Base-by-base conservation (phyloP, 805 yeast species). In the Wickerhamiella sorbophila region DNA sequence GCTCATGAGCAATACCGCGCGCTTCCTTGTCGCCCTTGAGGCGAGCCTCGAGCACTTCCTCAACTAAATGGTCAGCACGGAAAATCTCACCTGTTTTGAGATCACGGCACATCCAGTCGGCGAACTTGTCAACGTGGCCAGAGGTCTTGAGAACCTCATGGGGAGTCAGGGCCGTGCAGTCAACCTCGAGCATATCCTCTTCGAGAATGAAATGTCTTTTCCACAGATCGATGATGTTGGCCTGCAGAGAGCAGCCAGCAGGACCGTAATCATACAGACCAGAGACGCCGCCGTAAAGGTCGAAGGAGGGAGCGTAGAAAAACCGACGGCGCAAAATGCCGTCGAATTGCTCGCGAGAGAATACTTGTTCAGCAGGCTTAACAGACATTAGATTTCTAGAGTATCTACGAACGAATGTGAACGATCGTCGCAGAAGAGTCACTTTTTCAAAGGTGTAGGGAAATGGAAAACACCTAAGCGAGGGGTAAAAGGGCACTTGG, bases 101-200 rank as follows among this genome's bases (percentile, higher is more conserved):
- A 64, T 91, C 99, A 57, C 82, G 78, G 65, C 95, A 86, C 98
- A 91, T 91, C 95, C 95, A 91, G 64, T 91, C 99, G 51, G 96
- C 84, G 60, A 91, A 91, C 70, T 91, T 91, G 64, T 91, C 99
- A 50, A 91, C 98, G 64, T 91, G 99, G 55, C 99, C 99, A 39
- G 97, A 88, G 35, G 98, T 93, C 69, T 93, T 93, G 62, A 91
- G 72, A 29, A 91, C 98, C 62, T 93, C 98, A 58, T 84, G 78
- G 14, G 99, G 99, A 38, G 99, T 91, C 65, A 91, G 70, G 87
- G 91, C 87, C 45, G 98, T 85, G 64, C 93, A 79, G 69, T 93
- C 98, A 48, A 91, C 96, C 66, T 91, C 99, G 58, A 87, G 73
- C 97, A 91, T 91, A 59, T 91, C 97, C 68, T 91, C 99, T 66